Evolutionary conservation across 352 stramenopile species (phyloP).

Genomic region (Pythium volutum): DNA sequence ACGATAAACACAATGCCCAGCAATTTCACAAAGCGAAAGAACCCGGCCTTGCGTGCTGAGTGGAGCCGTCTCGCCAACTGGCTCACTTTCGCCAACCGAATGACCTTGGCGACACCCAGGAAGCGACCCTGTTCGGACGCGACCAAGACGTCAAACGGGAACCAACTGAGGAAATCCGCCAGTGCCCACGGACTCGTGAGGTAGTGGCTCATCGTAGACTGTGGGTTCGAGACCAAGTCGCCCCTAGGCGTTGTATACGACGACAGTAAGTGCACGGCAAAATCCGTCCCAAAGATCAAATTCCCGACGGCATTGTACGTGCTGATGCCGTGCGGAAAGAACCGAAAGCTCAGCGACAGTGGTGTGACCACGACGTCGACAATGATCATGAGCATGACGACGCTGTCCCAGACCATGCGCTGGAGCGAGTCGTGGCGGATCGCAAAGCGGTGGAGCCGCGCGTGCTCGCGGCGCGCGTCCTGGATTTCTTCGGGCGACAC

Average conservation of each 20-base stretch:
- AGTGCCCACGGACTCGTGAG: conserved; percentile 53
- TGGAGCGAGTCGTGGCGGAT: conserved; percentile 47
- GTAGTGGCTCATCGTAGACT: conserved; percentile 45
- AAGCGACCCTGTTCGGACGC: conserved; percentile 35
- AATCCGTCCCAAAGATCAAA: conserved; percentile 55
- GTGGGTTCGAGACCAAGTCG: conserved; percentile 44
- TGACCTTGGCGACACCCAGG: conserved; percentile 65
- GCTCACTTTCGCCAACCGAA: conserved; percentile 64
- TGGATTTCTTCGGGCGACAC: conserved; percentile 43
- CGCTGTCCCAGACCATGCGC: conserved; percentile 46
- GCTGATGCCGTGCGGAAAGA: conserved; percentile 26
- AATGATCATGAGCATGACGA: conserved; percentile 60
- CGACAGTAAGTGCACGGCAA: conserved; percentile 53
- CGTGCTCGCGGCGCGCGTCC: conserved; percentile 32
- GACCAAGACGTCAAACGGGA: conserved; percentile 56
- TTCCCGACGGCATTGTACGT: conserved; percentile 41
- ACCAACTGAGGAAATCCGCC: conserved; percentile 66
- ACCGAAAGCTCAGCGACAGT: conserved; percentile 50
- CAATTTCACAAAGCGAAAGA: conserved; percentile 52
- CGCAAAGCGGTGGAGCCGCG: conserved; percentile 36
- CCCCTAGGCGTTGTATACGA: conserved; percentile 55
- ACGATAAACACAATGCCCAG: conserved; percentile 56
- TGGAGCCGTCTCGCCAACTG: conserved; percentile 52
- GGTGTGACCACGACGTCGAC: conserved; percentile 59
- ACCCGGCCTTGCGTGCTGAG: conserved; percentile 60